Percentiles rank a stretch among this genome's conserved stretches.
Conservation (phyloP, 2,329 filamentous ascomycete genomes). For the Anisogramma anomala region DNA sequence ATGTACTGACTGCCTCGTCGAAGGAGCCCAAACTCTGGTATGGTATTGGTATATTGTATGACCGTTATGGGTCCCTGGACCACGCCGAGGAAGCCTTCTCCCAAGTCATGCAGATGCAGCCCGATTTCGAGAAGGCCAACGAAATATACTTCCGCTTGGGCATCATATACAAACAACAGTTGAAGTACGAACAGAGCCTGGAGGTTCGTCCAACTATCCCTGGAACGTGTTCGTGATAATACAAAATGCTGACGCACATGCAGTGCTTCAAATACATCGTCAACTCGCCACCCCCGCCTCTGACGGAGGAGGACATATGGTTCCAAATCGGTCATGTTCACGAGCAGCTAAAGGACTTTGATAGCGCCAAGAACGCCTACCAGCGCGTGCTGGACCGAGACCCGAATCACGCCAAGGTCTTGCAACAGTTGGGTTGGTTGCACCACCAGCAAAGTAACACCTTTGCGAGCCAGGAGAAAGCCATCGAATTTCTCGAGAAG, state of each 20-base stretch:
- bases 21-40: conserved; percentile 98
- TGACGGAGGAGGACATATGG: conserved; percentile 98
- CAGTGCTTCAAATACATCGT: conserved; percentile 99
- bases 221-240: background rate
- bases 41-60: conserved; percentile 93
- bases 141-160: conserved; percentile 97
- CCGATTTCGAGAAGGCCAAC: conserved; percentile 95
- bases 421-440: conserved; percentile 95
- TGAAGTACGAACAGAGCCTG: conserved; percentile 82
- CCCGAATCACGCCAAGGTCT: conserved; percentile 91
- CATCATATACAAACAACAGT: conserved; percentile 99
- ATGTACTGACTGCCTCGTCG: conserved; percentile 3
- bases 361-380: conserved; percentile 85
- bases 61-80: conserved; percentile 89
- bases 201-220: conserved; percentile 49
- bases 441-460: conserved; percentile 91
- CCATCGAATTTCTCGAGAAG: conserved; percentile 94
- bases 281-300: conserved; percentile 74
- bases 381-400: conserved; percentile 87
- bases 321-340: conserved; percentile 99
- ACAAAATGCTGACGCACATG: conserved; percentile 19
- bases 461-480: conserved; percentile 86
- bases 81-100: conserved; percentile 98
- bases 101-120: conserved; percentile 97
- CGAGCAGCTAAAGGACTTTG: conserved; percentile 97